Evolutionary conservation across 768 basidiomycete genomes (phyloP), one percentile per base, ranked within the genome.

Genomic region (Suillus cothurnatus): DNA sequence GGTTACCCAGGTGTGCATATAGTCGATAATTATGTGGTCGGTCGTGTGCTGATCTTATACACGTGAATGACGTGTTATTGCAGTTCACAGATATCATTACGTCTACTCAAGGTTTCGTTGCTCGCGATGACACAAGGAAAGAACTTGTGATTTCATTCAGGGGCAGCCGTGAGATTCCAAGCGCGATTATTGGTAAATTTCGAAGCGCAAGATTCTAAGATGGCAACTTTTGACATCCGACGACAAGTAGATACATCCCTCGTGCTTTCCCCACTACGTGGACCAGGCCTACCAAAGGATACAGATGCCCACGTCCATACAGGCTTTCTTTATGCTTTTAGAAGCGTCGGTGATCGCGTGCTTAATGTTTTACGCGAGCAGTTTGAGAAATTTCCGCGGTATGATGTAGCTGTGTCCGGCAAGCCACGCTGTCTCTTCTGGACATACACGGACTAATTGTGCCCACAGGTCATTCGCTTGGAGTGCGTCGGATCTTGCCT

Each of bases 61-160:
- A 26, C 15, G 4, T 19, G 15, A 50, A 50, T 50, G 28, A 9
- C 50, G 43, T 62, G 19, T 63, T 9, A 9, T 9, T 9, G 8
- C 34, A 83, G 82, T 79, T 83, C 63, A 73, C 64, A 61, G 70
- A 78, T 59, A 41, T 77, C 2, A 6, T 77, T n/a, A 80, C 80
- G 17, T 74, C 77, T 28, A 78, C 79, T 2, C 79, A 80, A 72
- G 83, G 82, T 28, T 84, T 79, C 61, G 75, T 84, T 31, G 82
- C 78, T 1, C 76, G 81, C 23, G 83, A 84, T 64, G 81, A 84
- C 63, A 71, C 66, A 2, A 71, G 76, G 34, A 70, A 77, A 62
- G 82, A 84, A 65, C 72, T 84, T 50, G 66, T 84, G 21, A 71
- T 82, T 31, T 72, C 81, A 32, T 75, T 84, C 56, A 80, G 77